Conservation (phyloP, 768 basidiomycete species). For the Leccinum broughii region DNA sequence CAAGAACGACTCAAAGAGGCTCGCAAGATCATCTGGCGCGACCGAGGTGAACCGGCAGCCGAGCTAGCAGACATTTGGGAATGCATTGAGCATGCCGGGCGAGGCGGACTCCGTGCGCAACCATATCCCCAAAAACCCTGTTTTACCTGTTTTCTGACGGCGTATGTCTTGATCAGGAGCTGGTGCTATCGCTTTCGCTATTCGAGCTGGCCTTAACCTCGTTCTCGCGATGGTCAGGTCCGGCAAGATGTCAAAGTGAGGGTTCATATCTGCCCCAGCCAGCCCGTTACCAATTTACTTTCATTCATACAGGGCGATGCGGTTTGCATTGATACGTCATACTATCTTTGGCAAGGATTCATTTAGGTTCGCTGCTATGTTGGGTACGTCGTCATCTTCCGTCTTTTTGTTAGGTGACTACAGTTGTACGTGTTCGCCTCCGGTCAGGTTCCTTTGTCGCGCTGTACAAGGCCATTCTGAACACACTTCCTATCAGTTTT, state of each 20-base stretch:
- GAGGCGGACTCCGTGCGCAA: conserved; percentile 70
- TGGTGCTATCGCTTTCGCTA: conserved; percentile 73
- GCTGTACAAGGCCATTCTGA: conserved; percentile 78
- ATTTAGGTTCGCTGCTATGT: conserved; percentile 83
- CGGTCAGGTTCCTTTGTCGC: conserved; percentile 69
- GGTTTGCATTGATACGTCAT: conserved; percentile 67
- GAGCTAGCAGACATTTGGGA: conserved; percentile 63
- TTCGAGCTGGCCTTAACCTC: conserved; percentile 82
- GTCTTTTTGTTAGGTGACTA: neutral
- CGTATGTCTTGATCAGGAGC: conserved; percentile 56
- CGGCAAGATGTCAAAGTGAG: conserved; percentile 65
- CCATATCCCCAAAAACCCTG: neutral
- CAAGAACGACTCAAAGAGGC: conserved; percentile 74
- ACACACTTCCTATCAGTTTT: conserved; percentile 71
- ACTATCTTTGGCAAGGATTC: conserved; percentile 85
- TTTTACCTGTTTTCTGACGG: neutral
- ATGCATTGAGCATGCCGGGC: conserved; percentile 68
- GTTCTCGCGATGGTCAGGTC: conserved; percentile 76
- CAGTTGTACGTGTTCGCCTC: neutral
- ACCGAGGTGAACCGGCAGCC: conserved; percentile 72
- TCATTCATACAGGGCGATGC: conserved; percentile 49
- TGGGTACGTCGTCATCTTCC: conserved; percentile 48
- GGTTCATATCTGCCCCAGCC: neutral
- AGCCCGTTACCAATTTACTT: conserved; percentile 1
- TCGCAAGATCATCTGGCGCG: conserved; percentile 79